Percentiles rank a stretch among this genome's conserved stretches.
Evolutionary conservation across 202 grass and related monocot species (phyloP).

Genomic region (Hordeum pubiflorum): DNA sequence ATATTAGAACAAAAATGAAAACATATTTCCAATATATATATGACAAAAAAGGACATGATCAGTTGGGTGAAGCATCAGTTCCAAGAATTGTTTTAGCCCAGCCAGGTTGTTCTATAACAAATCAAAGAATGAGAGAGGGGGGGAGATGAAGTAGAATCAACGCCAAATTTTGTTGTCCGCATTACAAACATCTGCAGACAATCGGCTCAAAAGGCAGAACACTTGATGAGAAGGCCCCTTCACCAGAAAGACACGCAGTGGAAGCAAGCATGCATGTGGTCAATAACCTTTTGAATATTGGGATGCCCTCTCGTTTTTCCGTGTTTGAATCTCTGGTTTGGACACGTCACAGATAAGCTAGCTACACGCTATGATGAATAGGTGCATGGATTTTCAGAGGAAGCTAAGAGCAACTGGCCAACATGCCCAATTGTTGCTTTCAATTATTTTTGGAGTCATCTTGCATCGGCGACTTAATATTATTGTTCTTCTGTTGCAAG

Average conservation of each 20-base stretch:
- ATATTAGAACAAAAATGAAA: neutral
- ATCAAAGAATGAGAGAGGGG: slow-evolving; percentile 3
- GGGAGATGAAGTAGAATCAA: slow-evolving; percentile 32
- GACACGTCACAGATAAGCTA: slow-evolving; percentile 22
- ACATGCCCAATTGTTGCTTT: neutral
- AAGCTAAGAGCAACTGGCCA: slow-evolving; percentile 11
- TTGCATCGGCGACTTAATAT: neutral
- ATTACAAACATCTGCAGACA: neutral
- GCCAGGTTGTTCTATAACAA: slow-evolving; percentile 34
- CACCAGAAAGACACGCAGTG: slow-evolving; percentile 4
- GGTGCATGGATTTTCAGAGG: slow-evolving; percentile 15
- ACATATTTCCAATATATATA: neutral
- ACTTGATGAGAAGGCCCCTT: slow-evolving; percentile 26
- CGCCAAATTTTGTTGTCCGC: slow-evolving; percentile 29
- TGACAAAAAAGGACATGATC: neutral
- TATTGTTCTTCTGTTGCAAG: neutral
- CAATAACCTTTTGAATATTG: neutral
- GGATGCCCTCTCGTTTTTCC: neutral
- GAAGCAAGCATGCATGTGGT: slow-evolving; percentile 13
- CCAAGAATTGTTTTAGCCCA: slow-evolving; percentile 5
- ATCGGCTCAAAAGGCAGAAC: neutral
- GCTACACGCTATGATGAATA: neutral
- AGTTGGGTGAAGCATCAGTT: slow-evolving; percentile 31
- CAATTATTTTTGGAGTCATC: neutral
- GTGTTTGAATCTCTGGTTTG: slow-evolving; percentile 5